Evolutionary conservation across 2,329 filamentous ascomycete species (phyloP), one percentile per base, ranked within the genome.

Genomic region (Stromatinia cepivora): DNA sequence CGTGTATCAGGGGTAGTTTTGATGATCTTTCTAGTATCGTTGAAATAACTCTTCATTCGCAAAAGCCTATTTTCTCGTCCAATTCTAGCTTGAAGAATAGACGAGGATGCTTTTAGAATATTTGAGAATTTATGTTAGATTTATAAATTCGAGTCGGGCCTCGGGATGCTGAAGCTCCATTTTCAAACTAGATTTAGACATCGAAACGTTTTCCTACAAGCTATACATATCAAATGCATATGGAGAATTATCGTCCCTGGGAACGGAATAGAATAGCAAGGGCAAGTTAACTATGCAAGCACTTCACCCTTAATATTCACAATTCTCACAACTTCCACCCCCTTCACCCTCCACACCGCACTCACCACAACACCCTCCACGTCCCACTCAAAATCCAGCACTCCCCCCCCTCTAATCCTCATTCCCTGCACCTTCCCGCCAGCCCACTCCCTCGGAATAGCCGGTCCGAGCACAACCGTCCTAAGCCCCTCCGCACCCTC

Each of bases 321-420:
- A 36, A 67, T 22, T 8, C 22, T 48, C 22, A 67, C 54, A 6
- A 4, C n/a, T 4, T 61, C 31, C 9, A 20, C 31, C 0, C 45
- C 54, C 45, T 36, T 61, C 10, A 0, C 28, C 54, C 28, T 61
- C 53, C 54, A 36, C 4, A 2, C 13, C 17, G 58, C 66, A 25
- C 34, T 34, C 8, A 3, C 6, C 1, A 68, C 66, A 45, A 68
- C 15, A 4, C 66, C 66, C 31, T 68, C 20, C 0, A 71, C 75
- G 71, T 82, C 75, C 83, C 83, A 84, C 4, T 62, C 72, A 73
- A 85, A 85, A 67, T 81, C 80, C 0, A 85, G 78, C 1, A 72
- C 73, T 0, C 79, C 78, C 1, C 82, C 83, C 0, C 83, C 83
- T 28, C 83, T 79, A 15, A 85, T 66, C 53, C 79, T 77, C 70